Evolutionary conservation across 1,139 yeast genomes (phyloP), one percentile per base, ranked within the genome.

Genomic region (Blastobotrys illinoisensis): DNA sequence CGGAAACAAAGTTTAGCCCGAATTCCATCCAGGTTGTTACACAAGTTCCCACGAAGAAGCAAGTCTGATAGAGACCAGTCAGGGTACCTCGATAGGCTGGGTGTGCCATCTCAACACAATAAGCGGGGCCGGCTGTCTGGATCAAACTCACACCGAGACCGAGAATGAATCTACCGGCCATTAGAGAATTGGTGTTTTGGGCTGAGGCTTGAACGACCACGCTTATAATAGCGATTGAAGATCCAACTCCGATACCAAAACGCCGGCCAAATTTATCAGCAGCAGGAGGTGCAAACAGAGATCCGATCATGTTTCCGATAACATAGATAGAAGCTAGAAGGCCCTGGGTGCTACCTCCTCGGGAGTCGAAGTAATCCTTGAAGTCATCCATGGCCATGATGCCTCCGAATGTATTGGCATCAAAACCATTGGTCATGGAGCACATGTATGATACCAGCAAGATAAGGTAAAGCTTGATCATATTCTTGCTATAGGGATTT

Each of bases 331-430:
- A 55, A 1, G 57, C 47, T 44, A 55, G 47, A 7, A 55, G 44
- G 11, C 57, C 57, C 23, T 56, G 53, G 9, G 58, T 55, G 19
- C 58, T 55, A 16, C 58, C 58, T 20, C 58, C 58, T 16, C 44
- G 44, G n/a, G 56, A 51, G 20, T 55, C 40, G 40, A 55, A 55
- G 46, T 51, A 55, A 14, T 55, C 49, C 16, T 48, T 51, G 48
- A 55, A 55, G 43, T 55, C 54, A 9, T 56, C 54, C 54, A 56
- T 54, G 13, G 58, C 56, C 47, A 56, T 47, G 24, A 54, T 48
- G 32, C 50, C 32, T 5, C 50, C 50, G 19, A 47, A 47, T n/a
- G 50, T 47, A 47, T 47, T 47, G 20, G 50, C 44, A 6, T 18
- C 44, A 40, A 40, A 40, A 11, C 32, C 32, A 26, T 26, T 26